These are phyloP conservation scores for Atkinsonella texensis DNA, from an alignment of 2,329 filamentous ascomycete species.

Conservation along the genomic window DNA sequence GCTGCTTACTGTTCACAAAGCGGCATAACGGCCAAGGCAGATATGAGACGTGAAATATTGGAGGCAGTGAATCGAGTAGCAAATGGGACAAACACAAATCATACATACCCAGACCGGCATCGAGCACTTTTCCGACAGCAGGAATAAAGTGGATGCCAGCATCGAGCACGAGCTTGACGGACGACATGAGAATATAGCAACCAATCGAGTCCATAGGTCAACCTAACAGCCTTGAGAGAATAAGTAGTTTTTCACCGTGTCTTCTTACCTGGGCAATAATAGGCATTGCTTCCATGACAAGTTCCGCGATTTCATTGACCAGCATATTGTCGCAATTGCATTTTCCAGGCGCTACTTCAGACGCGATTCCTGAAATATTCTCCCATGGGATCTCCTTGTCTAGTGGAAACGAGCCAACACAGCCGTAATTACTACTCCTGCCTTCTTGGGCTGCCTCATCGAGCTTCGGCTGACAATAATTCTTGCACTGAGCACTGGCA, in stretches of 20 bases:
- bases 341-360: no score
- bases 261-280: constrained; percentile 1
- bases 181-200: constrained; percentile 4
- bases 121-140: not conserved
- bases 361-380: no score
- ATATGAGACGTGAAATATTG: no score
- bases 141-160: not conserved
- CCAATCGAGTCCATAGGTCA: not conserved
- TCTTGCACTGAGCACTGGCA: not conserved
- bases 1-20: no score
- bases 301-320: not conserved
- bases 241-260: no score
- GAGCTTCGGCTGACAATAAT: not conserved
- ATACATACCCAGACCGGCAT: no score
- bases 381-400: no score
- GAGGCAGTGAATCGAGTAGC: no score
- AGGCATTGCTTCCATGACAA: not conserved
- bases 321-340: constrained; percentile 1
- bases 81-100: no score
- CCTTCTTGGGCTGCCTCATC: not conserved
- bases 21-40: no score
- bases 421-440: not conserved
- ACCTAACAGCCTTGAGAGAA: constrained; percentile 1
- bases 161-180: not conserved
- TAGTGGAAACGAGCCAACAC: not conserved